These are phyloP conservation scores for Radiomyces spectabilis DNA, from an alignment of 192 early-diverging fungal species.

Conservation along the genomic window DNA sequence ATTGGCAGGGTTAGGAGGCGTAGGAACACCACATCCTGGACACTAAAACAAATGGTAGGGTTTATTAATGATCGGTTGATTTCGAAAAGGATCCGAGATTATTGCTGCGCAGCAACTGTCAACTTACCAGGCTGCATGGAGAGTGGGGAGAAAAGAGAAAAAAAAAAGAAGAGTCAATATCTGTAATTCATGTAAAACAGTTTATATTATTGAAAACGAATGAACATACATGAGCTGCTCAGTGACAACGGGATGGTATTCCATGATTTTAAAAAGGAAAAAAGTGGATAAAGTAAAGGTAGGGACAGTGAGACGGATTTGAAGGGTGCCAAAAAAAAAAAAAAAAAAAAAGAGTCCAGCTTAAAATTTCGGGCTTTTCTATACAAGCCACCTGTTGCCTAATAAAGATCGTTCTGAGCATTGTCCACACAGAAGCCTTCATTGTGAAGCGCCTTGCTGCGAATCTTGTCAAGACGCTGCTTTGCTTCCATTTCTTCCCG, in stretches of 20 bases:
- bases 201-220: background rate
- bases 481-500: constrained; percentile 71
- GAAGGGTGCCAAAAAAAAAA: background rate
- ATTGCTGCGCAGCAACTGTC: background rate
- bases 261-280: too few species aligned
- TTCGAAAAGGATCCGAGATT: too few species aligned
- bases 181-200: background rate
- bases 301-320: background rate
- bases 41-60: constrained; percentile 20
- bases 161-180: background rate
- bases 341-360: background rate
- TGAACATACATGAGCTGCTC: constrained; percentile 43
- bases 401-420: constrained; percentile 77
- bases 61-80: too few species aligned
- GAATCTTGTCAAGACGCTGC: constrained; percentile 66
- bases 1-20: constrained; percentile 95
- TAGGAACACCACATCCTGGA: constrained; percentile 77
- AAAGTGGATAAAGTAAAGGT: background rate
- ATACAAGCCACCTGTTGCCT: constrained; percentile 1
- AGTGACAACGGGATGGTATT: constrained; percentile 45
- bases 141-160: background rate
- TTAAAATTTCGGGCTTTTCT: too few species aligned
- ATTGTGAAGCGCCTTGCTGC: constrained; percentile 67
- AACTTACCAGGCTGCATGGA: constrained; percentile 11
- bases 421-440: constrained; percentile 85